Evolutionary conservation across 805 yeast species (phyloP), one percentile per base, ranked within the genome.

Genomic region (Hagleromyces aurorensis): DNA sequence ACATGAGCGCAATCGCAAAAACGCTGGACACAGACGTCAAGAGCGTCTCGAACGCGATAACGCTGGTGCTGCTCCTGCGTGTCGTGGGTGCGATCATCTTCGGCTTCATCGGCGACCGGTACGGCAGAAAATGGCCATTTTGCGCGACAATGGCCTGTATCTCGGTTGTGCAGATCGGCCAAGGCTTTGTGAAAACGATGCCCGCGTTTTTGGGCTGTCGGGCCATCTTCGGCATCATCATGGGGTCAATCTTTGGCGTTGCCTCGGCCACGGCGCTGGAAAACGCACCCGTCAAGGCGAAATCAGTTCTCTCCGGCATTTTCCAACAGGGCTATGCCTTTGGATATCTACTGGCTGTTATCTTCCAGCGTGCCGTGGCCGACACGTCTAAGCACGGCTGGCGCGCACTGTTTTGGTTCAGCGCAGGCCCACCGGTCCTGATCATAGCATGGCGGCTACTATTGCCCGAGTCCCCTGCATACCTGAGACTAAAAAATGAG

Each of bases 311-410:
- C 27, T 69, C 77, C 19, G 84, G 83, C 27, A 53, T 81, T 23
- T 71, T 84, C 50, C 94, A 83, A 56, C 80, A 82, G 52, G 94
- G 94, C 37, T 84, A 78, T 43, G 78, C 81, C 1, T 66, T 78
- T 27, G 86, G 86, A 14, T 77, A 75, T 43, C 56, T 78, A 15
- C 48, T 77, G 36, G 83, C 75, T 5, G 81, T 75, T 28, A 62
- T 76, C 14, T 78, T 76, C 59, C 70, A 70, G 37, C 63, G 84
- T 50, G 79, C 78, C 19, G 69, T 78, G 37, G 72, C 69, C 6
- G 70, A 67, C 46, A 69, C 64, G 35, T 60, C 75, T 4, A 43
- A 59, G 1, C 63, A 71, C 34, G 59, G 64, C 0, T 78, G 85
- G 85, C 69, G 81, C 55, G 65, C 78, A 3, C 50, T 78, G 34